Evolutionary conservation across 495 filamentous ascomycete genomes (phyloP).

Genomic region (Gamarada debralockiae): DNA sequence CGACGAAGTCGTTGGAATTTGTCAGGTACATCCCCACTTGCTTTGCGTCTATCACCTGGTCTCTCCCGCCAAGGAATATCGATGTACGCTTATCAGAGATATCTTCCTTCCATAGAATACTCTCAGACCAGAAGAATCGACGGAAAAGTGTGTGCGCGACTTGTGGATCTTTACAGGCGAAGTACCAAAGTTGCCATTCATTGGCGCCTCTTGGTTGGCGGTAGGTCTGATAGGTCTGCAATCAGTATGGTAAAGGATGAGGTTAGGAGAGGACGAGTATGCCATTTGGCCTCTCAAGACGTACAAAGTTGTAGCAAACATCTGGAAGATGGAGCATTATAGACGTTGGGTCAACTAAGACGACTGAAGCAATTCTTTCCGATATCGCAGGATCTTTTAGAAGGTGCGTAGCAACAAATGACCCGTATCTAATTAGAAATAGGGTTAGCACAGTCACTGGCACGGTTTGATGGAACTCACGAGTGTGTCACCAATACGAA

Average conservation of each 20-base stretch:
- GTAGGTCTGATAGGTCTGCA: no score
- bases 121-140: conserved; percentile 45
- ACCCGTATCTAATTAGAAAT: no score
- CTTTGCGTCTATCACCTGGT: no score
- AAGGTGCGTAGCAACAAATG: conserved; percentile 40
- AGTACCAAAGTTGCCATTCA: conserved; percentile 44
- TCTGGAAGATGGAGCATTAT: conserved; percentile 46
- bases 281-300: no score
- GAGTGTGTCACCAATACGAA: conserved; percentile 19
- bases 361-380: neutral
- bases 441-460: no score
- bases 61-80: no score
- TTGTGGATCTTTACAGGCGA: conserved; percentile 40
- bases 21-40: no score
- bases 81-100: no score
- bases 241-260: no score
- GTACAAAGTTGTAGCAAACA: conserved; percentile 48
- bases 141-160: conserved; percentile 41
- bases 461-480: no score
- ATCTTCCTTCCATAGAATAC: conserved; percentile 48
- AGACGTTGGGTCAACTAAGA: conserved; percentile 45
- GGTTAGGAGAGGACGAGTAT: no score
- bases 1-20: no score
- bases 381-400: conserved; percentile 29
- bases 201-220: conserved; percentile 36